Conservation (phyloP, 176 grass and related monocot genomes). For the Zoysia pacifica region DNA sequence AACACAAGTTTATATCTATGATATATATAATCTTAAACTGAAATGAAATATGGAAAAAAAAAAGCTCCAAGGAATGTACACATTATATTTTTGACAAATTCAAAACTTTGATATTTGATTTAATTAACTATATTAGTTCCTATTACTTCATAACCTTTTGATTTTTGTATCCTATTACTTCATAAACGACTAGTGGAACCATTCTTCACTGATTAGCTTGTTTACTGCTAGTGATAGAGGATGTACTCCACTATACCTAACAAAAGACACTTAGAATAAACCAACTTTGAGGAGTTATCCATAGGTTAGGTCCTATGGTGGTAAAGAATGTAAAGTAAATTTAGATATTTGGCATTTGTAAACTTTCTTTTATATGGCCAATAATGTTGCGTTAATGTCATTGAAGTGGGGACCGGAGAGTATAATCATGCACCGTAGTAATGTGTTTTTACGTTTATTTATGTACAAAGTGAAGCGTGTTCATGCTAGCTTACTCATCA, state of each 20-base stretch:
- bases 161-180: too few species aligned
- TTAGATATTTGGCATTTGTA: background rate
- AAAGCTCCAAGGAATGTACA: too few species aligned
- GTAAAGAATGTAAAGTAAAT: too few species aligned
- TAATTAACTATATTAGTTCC: too few species aligned
- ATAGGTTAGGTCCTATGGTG: background rate
- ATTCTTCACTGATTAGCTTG: background rate
- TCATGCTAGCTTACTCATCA: slow-evolving; percentile 31
- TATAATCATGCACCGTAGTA: too few species aligned
- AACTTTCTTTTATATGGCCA: background rate
- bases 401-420: too few species aligned
- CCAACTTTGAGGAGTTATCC: background rate
- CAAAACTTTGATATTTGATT: too few species aligned
- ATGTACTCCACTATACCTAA: slow-evolving; percentile 17
- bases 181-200: background rate
- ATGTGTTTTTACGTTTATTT: background rate
- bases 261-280: background rate
- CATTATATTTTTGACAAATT: too few species aligned
- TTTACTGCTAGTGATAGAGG: background rate
- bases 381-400: background rate
- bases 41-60: too few species aligned
- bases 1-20: too few species aligned
- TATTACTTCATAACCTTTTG: too few species aligned
- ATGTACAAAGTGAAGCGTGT: background rate
- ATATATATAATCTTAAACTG: too few species aligned